A percentile compares a stretch with the other conserved stretches of the same genome.
Conservation (phyloP, 768 basidiomycete genomes). For the Cystobasidium tubakii region DNA sequence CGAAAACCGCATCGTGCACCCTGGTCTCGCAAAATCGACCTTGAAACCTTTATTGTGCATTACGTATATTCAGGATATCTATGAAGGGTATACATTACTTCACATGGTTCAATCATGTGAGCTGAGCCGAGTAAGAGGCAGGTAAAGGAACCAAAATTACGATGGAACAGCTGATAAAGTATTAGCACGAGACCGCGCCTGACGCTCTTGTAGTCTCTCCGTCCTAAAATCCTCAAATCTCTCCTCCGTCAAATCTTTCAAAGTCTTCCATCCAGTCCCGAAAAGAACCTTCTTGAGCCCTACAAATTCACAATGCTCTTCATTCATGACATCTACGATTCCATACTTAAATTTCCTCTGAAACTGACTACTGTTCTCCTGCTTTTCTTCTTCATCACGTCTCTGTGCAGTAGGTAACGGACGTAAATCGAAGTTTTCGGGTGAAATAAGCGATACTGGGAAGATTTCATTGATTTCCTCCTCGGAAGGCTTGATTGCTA, state of each 20-base stretch:
- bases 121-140: too few relatives aligned
- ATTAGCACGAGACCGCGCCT: background rate
- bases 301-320: constrained; percentile 21
- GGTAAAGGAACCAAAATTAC: background rate
- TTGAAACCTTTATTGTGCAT: too few relatives aligned
- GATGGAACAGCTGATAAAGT: background rate
- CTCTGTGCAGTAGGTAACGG: background rate
- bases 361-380: background rate
- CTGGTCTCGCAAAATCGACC: too few relatives aligned
- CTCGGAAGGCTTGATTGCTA: background rate
- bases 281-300: background rate
- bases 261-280: constrained; percentile 6
- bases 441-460: constrained; percentile 4
- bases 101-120: too few relatives aligned
- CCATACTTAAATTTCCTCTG: constrained; percentile 10
- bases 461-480: background rate
- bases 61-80: too few relatives aligned
- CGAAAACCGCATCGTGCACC: too few relatives aligned
- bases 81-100: too few relatives aligned
- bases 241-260: background rate
- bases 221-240: constrained; percentile 13
- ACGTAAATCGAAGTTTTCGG: constrained; percentile 2
- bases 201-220: constrained; percentile 3
- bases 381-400: background rate
- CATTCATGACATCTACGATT: background rate